These are phyloP conservation scores for Neonectria hederae DNA, from an alignment of 2,329 filamentous ascomycete genomes.

Conservation along the genomic window DNA sequence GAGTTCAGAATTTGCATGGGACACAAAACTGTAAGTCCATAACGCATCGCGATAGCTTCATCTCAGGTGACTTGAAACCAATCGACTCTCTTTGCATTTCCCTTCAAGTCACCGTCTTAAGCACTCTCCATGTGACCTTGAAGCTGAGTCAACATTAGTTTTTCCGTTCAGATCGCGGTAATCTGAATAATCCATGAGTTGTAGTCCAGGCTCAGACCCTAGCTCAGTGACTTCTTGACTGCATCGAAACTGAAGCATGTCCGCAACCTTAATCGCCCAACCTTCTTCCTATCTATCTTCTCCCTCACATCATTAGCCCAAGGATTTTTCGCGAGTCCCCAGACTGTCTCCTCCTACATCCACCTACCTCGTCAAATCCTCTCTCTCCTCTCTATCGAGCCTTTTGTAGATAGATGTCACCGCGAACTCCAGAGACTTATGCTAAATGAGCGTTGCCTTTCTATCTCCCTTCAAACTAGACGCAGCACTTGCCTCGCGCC, in stretches of 20 bases:
- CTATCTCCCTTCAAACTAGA: no score
- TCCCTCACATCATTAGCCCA: not conserved
- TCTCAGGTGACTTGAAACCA: not conserved
- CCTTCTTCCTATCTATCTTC: not conserved
- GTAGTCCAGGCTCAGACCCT: not conserved
- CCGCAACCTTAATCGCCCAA: not conserved
- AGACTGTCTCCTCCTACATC: not conserved
- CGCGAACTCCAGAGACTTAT: no score
- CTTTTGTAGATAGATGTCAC: no score
- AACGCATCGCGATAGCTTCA: not conserved
- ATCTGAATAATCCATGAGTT: not conserved
- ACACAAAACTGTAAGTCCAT: not conserved
- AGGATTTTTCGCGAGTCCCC: not conserved
- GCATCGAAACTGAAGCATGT: not conserved
- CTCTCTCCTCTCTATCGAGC: no score
- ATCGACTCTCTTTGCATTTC: not conserved
- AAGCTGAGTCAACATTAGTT: not conserved
- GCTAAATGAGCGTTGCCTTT: no score
- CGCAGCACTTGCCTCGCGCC: no score
- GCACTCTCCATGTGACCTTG: not conserved
- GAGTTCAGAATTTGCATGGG: not conserved
- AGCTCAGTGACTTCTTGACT: not conserved
- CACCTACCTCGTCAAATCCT: not conserved
- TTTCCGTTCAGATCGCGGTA: not conserved
- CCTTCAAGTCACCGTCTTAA: not conserved